Evolutionary conservation across 176 grass and related monocot genomes (phyloP).

Genomic region (Puya raimondii): DNA sequence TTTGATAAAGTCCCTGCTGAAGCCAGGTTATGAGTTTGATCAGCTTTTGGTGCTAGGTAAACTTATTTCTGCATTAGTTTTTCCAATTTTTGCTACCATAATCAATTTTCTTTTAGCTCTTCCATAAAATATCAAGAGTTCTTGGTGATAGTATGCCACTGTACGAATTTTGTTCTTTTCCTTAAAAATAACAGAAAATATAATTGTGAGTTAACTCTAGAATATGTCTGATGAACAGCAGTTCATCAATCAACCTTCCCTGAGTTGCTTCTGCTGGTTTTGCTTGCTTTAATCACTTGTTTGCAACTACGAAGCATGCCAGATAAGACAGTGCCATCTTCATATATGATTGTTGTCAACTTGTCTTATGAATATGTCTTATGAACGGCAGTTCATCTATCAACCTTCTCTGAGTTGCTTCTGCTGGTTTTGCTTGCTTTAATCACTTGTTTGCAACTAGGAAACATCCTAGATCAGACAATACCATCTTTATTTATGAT

Average conservation of each 20-base stretch:
- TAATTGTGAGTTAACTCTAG: too few relatives aligned
- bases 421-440: not conserved
- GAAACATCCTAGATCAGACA: not conserved
- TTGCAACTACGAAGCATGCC: not conserved
- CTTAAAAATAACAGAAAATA: too few relatives aligned
- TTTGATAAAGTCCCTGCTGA: slow-evolving; percentile 71
- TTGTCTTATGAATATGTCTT: not conserved
- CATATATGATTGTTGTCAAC: not conserved
- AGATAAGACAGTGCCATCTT: not conserved
- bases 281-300: not conserved
- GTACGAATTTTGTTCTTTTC: too few relatives aligned
- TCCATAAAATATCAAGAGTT: not conserved
- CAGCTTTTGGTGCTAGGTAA: slow-evolving; percentile 80
- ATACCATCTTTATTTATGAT: not conserved
- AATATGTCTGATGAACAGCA: too few relatives aligned
- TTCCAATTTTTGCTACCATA: not conserved
- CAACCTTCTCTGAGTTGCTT: not conserved
- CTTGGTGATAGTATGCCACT: not conserved
- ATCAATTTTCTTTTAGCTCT: not conserved
- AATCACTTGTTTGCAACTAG: not conserved
- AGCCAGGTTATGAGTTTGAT: slow-evolving; percentile 77
- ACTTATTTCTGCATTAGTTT: slow-evolving; percentile 9
- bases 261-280: not conserved
- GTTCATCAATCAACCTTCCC: too few relatives aligned
- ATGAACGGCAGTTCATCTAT: too few relatives aligned